Percentiles rank a stretch among this genome's conserved stretches.
Evolutionary conservation across 495 filamentous ascomycete genomes (phyloP).

Genomic region (Hypomontagnella monticulosa): DNA sequence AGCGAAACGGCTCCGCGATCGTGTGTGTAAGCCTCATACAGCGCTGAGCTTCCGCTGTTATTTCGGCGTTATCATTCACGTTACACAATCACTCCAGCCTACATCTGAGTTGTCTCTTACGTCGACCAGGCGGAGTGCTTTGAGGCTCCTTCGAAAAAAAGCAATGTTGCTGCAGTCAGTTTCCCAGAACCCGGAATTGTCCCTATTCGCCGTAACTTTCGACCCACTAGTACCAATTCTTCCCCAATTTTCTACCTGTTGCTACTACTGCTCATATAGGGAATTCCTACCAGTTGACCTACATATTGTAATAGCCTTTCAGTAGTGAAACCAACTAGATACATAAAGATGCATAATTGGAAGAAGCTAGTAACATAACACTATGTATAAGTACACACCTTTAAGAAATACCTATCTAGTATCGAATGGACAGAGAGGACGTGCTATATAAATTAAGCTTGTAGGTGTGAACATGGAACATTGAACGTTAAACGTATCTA

Average conservation of each 20-base stretch:
- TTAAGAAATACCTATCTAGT: too few species aligned
- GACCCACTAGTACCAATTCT: constrained; percentile 17
- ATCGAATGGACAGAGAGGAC: background rate
- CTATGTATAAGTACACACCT: too few species aligned
- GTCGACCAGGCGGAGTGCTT: background rate
- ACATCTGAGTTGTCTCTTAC: background rate
- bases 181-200: constrained; percentile 2
- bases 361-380: too few species aligned
- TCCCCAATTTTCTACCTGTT: constrained; percentile 2
- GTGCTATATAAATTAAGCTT: background rate
- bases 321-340: too few species aligned
- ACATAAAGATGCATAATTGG: too few species aligned
- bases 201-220: constrained; percentile 28
- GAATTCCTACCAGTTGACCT: too few species aligned
- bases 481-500: background rate
- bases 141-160: constrained; percentile 17
- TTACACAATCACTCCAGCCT: constrained; percentile 1
- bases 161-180: constrained; percentile 7
- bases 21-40: too few species aligned
- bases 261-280: background rate
- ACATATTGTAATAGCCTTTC: too few species aligned
- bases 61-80: background rate
- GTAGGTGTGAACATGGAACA: background rate
- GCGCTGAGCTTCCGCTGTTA: too few species aligned
- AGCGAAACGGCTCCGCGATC: too few species aligned